phyloP scores from a whole-genome alignment of 2,329 filamentous ascomycete genomes.

The Colletotrichum costaricense region DNA sequence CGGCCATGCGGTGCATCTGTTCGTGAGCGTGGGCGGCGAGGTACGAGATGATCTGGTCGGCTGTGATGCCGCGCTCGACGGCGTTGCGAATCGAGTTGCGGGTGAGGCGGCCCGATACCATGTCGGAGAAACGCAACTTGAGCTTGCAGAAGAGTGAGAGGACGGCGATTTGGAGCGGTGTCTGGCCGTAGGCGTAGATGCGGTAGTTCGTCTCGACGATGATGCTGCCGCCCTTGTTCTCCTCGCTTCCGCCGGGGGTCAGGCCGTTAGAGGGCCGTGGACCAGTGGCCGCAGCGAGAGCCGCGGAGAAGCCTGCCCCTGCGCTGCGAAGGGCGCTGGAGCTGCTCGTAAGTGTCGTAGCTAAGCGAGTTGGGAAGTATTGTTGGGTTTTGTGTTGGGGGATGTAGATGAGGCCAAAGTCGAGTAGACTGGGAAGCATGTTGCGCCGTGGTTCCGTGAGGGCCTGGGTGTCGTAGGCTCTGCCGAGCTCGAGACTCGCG shows the following conservation, averaged over 20 bases:
- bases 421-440: constrained; percentile 90
- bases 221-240: constrained; percentile 78
- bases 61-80: constrained; percentile 90
- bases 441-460: constrained; percentile 84
- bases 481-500: constrained; percentile 90
- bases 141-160: constrained; percentile 90
- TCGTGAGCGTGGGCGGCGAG: constrained; percentile 93
- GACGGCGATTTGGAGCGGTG: constrained; percentile 93
- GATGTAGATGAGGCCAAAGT: constrained; percentile 92
- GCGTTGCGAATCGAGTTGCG: constrained; percentile 89
- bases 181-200: constrained; percentile 95
- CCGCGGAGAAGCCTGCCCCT: constrained; percentile 75
- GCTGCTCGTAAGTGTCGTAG: constrained; percentile 88
- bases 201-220: constrained; percentile 99
- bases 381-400: constrained; percentile 67
- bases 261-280: constrained; percentile 45
- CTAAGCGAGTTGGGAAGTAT: constrained; percentile 92
- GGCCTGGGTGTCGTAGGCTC: constrained; percentile 88
- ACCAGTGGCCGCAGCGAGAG: constrained; percentile 60
- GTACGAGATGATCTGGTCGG: constrained; percentile 95
- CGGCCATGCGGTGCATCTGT: constrained; percentile 81
- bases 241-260: constrained; percentile 48
- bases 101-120: constrained; percentile 91
- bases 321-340: constrained; percentile 77
- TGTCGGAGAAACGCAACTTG: constrained; percentile 91